phyloP scores from a whole-genome alignment of 1,284 basidiomycete species.

The Tylopilus sp. region DNA sequence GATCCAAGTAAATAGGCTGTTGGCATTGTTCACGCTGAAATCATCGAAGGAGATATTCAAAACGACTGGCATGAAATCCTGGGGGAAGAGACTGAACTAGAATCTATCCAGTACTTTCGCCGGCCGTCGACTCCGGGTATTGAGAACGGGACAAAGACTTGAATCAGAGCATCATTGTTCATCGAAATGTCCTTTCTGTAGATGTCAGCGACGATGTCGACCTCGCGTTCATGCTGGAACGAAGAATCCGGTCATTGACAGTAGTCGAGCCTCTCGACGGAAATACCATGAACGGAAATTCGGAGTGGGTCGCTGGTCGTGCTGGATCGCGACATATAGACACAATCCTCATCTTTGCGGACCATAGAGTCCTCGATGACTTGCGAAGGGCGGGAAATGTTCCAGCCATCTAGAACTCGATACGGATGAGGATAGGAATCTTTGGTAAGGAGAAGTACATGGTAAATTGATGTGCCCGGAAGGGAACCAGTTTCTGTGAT shows the following conservation, averaged over 20 bases:
- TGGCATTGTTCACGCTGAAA: slow-evolving; percentile 39
- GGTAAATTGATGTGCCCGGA: slow-evolving; percentile 22
- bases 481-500: slow-evolving; percentile 37
- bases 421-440: not conserved
- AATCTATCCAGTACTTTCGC: slow-evolving; percentile 38
- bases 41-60: slow-evolving; percentile 39
- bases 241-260: not conserved
- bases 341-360: slow-evolving; percentile 46
- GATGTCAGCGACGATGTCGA: slow-evolving; percentile 48
- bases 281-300: slow-evolving; percentile 25
- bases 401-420: slow-evolving; percentile 40
- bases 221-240: slow-evolving; percentile 42
- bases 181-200: slow-evolving; percentile 44
- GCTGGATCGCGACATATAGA: slow-evolving; percentile 28
- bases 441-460: not conserved
- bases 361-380: slow-evolving; percentile 39
- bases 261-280: slow-evolving; percentile 4
- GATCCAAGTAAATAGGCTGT: slow-evolving; percentile 37
- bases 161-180: slow-evolving; percentile 51
- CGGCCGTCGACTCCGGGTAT: slow-evolving; percentile 21
- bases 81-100: not conserved
- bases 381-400: slow-evolving; percentile 43
- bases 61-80: not conserved
- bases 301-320: slow-evolving; percentile 12
- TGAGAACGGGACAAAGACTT: slow-evolving; percentile 38